phyloP scores from a whole-genome alignment of 192 early-diverging fungal genomes.

The Geosiphon pyriformis region DNA sequence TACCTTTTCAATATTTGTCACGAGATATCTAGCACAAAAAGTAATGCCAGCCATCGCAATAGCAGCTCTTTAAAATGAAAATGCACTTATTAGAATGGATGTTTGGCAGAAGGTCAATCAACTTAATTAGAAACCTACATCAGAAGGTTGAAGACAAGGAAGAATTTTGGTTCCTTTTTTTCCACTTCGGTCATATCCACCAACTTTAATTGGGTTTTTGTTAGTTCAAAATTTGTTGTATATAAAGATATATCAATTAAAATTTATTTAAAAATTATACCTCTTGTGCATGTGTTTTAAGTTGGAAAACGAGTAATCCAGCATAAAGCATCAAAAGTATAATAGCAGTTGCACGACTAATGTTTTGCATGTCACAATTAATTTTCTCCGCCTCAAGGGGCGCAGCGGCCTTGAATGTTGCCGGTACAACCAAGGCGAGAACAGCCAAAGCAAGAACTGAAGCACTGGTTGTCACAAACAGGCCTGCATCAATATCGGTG shows the following conservation, averaged over 20 bases:
- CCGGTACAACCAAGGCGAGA: constrained; percentile 54
- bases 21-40: constrained; percentile 75
- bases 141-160: constrained; percentile 18
- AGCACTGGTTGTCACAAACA: constrained; percentile 54
- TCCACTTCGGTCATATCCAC: constrained; percentile 2
- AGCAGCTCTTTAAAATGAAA: constrained; percentile 59
- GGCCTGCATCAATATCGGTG: background rate
- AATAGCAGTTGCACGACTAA: constrained; percentile 58
- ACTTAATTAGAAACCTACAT: constrained; percentile 6
- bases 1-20: constrained; percentile 70
- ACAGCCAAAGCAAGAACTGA: constrained; percentile 54
- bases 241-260: too few relatives aligned
- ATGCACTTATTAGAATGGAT: constrained; percentile 51
- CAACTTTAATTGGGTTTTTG: too few relatives aligned
- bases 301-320: constrained; percentile 70
- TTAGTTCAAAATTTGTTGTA: too few relatives aligned
- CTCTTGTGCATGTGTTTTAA: constrained; percentile 66
- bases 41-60: constrained; percentile 59
- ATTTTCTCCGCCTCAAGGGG: constrained; percentile 25
- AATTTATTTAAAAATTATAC: constrained; percentile 19
- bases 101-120: constrained; percentile 23
- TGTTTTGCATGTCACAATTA: constrained; percentile 44
- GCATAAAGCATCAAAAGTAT: constrained; percentile 59
- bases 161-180: constrained; percentile 6
- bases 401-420: constrained; percentile 51